phyloP scores from a whole-genome alignment of 768 basidiomycete species.

The Tylopilus vinaceipallidus region DNA sequence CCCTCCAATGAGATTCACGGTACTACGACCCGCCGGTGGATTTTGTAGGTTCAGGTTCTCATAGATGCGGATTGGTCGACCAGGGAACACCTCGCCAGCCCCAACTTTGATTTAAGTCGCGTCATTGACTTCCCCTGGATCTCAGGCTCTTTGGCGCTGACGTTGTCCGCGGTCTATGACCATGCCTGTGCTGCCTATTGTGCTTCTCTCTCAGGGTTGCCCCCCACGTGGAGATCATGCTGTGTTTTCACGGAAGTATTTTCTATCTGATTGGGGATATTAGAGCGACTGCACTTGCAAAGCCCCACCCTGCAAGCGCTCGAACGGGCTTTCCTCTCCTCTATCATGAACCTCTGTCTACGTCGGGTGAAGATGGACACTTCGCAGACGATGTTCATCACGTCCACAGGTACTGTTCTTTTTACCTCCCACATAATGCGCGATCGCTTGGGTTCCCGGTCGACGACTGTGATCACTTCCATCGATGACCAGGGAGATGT shows the following conservation, averaged over 20 bases:
- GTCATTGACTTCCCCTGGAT: background rate
- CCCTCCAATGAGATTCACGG: too few relatives aligned
- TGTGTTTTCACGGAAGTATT: background rate
- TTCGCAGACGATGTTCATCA: constrained; percentile 14
- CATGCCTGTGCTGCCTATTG: too few relatives aligned
- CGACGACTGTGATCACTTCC: constrained; percentile 13
- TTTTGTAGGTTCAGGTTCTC: too few relatives aligned
- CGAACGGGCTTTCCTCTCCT: background rate
- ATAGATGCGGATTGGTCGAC: too few relatives aligned
- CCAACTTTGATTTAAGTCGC: too few relatives aligned
- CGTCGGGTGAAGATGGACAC: constrained; percentile 10
- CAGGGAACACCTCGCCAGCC: too few relatives aligned
- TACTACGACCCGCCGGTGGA: too few relatives aligned
- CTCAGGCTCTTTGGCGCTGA: background rate
- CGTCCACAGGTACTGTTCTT: constrained; percentile 14
- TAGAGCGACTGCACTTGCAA: too few relatives aligned
- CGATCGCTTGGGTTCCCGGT: background rate
- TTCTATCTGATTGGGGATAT: background rate
- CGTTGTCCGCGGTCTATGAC: too few relatives aligned
- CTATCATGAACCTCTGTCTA: constrained; percentile 20
- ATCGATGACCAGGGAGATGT: constrained; percentile 7
- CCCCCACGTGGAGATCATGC: background rate
- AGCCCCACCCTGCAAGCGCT: background rate
- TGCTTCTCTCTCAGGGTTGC: background rate
- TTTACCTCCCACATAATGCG: constrained; percentile 7